These are phyloP conservation scores for Pythium myriotylum DNA, from an alignment of 352 stramenopile species.

Conservation along the genomic window DNA sequence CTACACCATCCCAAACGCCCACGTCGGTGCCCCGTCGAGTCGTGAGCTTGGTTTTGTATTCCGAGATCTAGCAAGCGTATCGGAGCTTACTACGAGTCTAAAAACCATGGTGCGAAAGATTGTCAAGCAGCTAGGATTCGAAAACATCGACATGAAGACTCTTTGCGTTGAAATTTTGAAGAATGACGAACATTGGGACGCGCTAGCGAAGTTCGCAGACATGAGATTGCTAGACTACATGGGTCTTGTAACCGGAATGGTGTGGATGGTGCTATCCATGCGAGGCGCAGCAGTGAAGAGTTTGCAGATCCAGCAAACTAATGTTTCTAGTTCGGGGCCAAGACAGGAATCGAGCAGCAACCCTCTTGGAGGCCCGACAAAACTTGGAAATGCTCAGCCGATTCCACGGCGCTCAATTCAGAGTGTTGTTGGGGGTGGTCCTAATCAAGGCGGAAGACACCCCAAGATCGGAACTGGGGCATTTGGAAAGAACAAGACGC, in stretches of 20 bases:
- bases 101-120: constrained; percentile 88
- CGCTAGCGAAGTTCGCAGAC: constrained; percentile 55
- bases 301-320: constrained; percentile 83
- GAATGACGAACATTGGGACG: constrained; percentile 78
- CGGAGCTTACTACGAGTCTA: constrained; percentile 78
- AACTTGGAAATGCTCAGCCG: constrained; percentile 43
- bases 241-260: constrained; percentile 69
- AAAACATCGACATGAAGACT: constrained; percentile 82
- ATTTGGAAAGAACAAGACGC: constrained; percentile 43
- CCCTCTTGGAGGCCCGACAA: constrained; percentile 12
- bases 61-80: constrained; percentile 70
- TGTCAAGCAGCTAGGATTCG: constrained; percentile 78
- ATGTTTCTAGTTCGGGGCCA: constrained; percentile 31
- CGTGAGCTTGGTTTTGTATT: constrained; percentile 78
- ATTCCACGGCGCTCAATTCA: constrained; percentile 54
- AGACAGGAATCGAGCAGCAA: constrained; percentile 13
- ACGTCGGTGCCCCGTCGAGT: constrained; percentile 68
- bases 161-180: constrained; percentile 77
- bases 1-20: constrained; percentile 49
- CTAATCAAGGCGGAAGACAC: constrained; percentile 6
- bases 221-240: constrained; percentile 79
- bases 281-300: constrained; percentile 81
- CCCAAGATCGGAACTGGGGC: constrained; percentile 30
- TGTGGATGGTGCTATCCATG: constrained; percentile 80
- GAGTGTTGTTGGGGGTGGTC: constrained; percentile 18